Base-by-base conservation (phyloP, 139 green algal genomes). In the Diplosphaera chodatii region DNA sequence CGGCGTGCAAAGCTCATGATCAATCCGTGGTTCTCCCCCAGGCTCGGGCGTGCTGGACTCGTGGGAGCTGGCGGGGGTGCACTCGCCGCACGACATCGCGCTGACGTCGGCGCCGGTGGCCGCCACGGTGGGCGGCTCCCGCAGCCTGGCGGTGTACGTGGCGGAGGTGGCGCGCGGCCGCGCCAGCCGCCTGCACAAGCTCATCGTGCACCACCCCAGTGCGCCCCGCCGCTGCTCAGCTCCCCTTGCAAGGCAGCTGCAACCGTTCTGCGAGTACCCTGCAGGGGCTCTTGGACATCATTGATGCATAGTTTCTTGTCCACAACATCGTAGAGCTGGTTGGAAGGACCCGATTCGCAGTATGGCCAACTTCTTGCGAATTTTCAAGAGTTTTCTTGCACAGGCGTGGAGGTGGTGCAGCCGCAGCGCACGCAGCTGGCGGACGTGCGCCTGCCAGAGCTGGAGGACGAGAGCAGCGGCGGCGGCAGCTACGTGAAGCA, bases 21-120 rank as follows among this genome's bases (percentile, higher is more conserved):
- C n/a, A n/a, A n/a, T n/a, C n/a, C n/a, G n/a, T n/a, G n/a, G n/a
- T n/a, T n/a, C n/a, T 18, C 18, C 16, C 25, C 3, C 48, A 59
- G 48, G 48, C 48, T 59, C 48, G 3, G 48, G 48, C 48, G 48
- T 59, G 48, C 48, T 67, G 48, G 3, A 67, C 20, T 10, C 55
- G 1, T 92, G 85, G 83, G 32, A 64, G 22, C 31, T 92, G 21
- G 70, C 77, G 2, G 83, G 80, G 56, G 69, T 72, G 18, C 28
- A 73, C 27, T 80, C 71, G 23, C 87, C 87, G 2, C 87, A 92
- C 70, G 84, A 91, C 75, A 73, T 92, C n/a, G 78, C 75, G 18
- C 66, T 95, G 20, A 67, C 80, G 3, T 79, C 85, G 0, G 84
- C 86, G 1, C 81, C 89, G 1, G 33, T 88, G 64, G 63, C 63